Evolutionary conservation across 495 filamentous ascomycete species (phyloP).

Genomic region (Recurvomyces mirabilis): DNA sequence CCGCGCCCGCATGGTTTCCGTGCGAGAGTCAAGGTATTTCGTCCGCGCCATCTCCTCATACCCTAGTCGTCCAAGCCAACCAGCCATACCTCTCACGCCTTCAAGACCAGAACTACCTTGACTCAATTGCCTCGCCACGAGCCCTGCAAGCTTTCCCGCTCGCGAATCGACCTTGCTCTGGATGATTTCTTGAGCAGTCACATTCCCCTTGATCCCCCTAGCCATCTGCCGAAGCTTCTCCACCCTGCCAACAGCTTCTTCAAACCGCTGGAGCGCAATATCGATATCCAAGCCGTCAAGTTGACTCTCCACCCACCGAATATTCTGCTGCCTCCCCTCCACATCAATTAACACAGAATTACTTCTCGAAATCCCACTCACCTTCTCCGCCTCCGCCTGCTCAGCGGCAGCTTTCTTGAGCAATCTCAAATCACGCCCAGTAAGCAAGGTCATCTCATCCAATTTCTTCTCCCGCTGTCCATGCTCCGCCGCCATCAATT

Average conservation of each 20-base stretch:
- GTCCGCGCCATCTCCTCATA: slow-evolving; percentile 83
- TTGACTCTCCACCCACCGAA: slow-evolving; percentile 89
- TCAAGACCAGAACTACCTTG: slow-evolving; percentile 58
- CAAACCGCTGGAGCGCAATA: slow-evolving; percentile 84
- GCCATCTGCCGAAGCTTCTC: slow-evolving; percentile 73
- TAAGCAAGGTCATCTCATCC: slow-evolving; percentile 12
- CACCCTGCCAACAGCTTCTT: slow-evolving; percentile 66
- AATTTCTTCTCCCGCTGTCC: slow-evolving; percentile 60
- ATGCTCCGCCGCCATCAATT: slow-evolving; percentile 67
- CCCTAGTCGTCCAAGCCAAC: slow-evolving; percentile 73
- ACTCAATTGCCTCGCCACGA: slow-evolving; percentile 62
- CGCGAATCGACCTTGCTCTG: slow-evolving; percentile 79
- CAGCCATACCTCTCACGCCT: slow-evolving; percentile 62
- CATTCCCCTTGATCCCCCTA: slow-evolving; percentile 68
- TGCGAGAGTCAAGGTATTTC: slow-evolving; percentile 56
- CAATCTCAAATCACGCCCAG: slow-evolving; percentile 44
- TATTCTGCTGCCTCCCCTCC: slow-evolving; percentile 88
- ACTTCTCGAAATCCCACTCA: slow-evolving; percentile 53
- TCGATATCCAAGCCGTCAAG: slow-evolving; percentile 94
- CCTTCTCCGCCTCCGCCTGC: slow-evolving; percentile 1
- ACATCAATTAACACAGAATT: slow-evolving; percentile 79
- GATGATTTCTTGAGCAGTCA: slow-evolving; percentile 78
- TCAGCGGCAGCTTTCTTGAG: slow-evolving; percentile 49
- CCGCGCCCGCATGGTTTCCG: slow-evolving; percentile 63
- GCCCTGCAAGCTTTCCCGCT: slow-evolving; percentile 61